Evolutionary conservation across 1,284 basidiomycete species (phyloP), one percentile per base, ranked within the genome.

Genomic region (Moesziomyces aphidis): DNA sequence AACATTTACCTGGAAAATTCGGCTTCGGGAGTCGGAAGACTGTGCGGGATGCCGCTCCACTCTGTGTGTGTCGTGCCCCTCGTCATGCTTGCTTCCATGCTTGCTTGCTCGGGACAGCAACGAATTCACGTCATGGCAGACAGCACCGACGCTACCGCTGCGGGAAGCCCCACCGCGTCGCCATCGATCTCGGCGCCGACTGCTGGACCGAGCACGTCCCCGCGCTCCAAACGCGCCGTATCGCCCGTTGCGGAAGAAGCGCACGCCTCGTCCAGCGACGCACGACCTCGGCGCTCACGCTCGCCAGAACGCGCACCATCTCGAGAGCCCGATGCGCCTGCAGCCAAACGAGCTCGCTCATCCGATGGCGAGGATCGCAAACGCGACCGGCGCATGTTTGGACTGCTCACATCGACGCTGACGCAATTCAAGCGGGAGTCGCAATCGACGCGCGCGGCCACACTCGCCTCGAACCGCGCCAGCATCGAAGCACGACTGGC

Each of bases 371-470:
- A 65, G 6, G 55, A 55, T 4, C 56, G 60, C 22, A 42, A 21
- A 7, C 50, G 72, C 22, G 66, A 59, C 1, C 58, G 50, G 2
- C 51, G 72, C 5, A 59, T 74, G 21, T 62, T 74, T 11, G 61
- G 62, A 10, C 28, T 74, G 1, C 62, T 74, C 24, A 59, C 46
- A 1, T 61, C 62, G 0, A 74, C 72, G 19, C 50, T 74, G 6
- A 43, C 49, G 19, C 55, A 61, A 23, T 70, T 74, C 59, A 65
- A 66, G 43, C 52, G 58, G 22, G 66, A 74, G 34, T 54, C 64
- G 10, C 61, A 73, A 52, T 42, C 53, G 4, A 42, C 57, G 2
- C 52, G 44, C 17, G 52, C 60, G 3, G 46, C 64, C 0, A 26
- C 34, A 1, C 47, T 51, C 5, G 57, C 65, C 0, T 21, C 49